Base-by-base conservation (phyloP, 306 rosid genomes). In the Fagus crenata region DNA sequence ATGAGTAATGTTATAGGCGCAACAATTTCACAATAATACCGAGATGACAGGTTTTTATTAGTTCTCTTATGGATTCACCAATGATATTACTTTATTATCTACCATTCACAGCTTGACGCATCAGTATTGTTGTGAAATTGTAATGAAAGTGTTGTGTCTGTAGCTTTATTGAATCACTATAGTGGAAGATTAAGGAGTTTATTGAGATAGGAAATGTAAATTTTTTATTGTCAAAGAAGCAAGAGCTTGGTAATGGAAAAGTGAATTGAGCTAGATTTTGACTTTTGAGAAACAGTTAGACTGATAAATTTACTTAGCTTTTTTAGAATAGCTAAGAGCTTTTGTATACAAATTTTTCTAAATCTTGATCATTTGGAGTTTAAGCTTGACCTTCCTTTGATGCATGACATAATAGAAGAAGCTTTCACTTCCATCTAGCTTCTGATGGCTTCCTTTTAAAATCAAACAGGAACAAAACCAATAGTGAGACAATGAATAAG, bases 361-460 rank as follows among this genome's bases (percentile, higher is more conserved):
- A 9, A 4, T 60, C 5, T 56, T 7, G 7, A 56, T 18, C 18
- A 22, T 60, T 32, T 32, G 67, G 9, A 11, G 37, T 60, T 60
- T 12, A 60, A 32, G n/a, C 11, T 32, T 32, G 39, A 32, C 15
- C 67, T 4, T 4, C 36, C n/a, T 75, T 61, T 8, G 28, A 46
- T 17, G 71, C 51, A 43, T 43, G 60, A 35, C 60, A 61, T n/a
- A n/a, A 3, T 42, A 28, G 53, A 49, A 46, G 67, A 56, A 18
- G 63, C 9, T 64, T 36, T 33, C 43, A 11, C 17, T 37, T 15
- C 40, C 40, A 35, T 49, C 36, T 11, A 12, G 12, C n/a, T 53
- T 67, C 40, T 67, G 43, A 36, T 49, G 2, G 31, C 9, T 63
- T 32, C 39, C 41, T 56, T 74, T 53, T 49, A 49, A 75, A 75